Evolutionary conservation across 441 rosid species (phyloP).

Genomic region (Corymbia citriodora): DNA sequence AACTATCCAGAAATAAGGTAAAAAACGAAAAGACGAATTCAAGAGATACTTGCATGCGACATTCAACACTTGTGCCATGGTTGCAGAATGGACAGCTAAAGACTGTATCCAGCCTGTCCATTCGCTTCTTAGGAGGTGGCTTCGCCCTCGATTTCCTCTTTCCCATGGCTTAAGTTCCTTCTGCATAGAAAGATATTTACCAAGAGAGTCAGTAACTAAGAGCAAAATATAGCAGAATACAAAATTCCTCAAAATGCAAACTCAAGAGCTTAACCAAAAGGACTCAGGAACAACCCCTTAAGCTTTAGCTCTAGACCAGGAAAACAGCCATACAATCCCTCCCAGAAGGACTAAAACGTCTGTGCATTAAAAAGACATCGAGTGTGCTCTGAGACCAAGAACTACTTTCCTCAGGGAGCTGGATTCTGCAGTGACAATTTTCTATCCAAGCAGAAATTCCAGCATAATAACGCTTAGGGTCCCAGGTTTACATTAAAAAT

Average conservation of each 20-base stretch:
- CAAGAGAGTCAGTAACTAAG: background rate
- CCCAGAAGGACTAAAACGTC: background rate
- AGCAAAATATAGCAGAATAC: background rate
- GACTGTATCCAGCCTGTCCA: slow-evolving; percentile 93
- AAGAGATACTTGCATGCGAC: slow-evolving; percentile 47
- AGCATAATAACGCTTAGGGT: background rate
- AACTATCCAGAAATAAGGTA: background rate
- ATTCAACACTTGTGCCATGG: slow-evolving; percentile 92
- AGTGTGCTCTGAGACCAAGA: background rate
- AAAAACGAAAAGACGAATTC: background rate
- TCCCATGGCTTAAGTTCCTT: slow-evolving; percentile 45
- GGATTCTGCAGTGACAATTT: background rate
- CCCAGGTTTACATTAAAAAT: background rate
- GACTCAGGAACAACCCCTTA: background rate
- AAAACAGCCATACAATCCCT: background rate
- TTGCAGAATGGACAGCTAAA: slow-evolving; percentile 97
- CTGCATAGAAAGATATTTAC: background rate
- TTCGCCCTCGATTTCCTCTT: slow-evolving; percentile 91
- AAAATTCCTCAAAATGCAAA: background rate
- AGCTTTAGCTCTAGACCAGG: background rate
- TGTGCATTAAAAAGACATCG: background rate
- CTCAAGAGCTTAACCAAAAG: background rate
- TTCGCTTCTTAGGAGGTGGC: slow-evolving; percentile 78
- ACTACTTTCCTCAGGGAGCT: background rate
- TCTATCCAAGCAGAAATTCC: background rate